Evolutionary conservation across 768 basidiomycete species (phyloP).

Genomic region (Suillus variegatus): DNA sequence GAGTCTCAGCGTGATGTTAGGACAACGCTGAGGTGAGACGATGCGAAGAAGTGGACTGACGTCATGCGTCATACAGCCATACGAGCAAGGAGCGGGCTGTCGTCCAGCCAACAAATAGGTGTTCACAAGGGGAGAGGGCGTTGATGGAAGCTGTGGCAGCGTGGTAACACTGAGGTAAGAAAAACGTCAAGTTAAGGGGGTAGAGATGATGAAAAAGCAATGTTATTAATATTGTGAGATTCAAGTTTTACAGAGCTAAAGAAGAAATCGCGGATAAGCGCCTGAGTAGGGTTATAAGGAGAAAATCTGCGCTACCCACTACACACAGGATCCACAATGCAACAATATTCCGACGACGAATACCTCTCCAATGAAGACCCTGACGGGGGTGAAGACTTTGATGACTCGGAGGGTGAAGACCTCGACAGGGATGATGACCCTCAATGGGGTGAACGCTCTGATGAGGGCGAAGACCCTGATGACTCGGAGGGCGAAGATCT

Average conservation of each 20-base stretch:
- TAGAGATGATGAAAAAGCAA: background rate
- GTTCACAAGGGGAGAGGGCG: background rate
- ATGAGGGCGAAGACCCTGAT: too few species aligned
- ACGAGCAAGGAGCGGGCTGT: too few species aligned
- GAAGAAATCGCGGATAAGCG: background rate
- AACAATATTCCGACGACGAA: background rate
- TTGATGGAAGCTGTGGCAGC: background rate
- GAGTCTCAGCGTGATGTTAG: background rate
- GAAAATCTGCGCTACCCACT: background rate
- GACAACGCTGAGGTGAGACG: background rate
- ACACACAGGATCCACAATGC: background rate
- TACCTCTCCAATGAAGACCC: background rate
- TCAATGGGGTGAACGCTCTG: too few species aligned
- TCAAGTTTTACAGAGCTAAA: background rate
- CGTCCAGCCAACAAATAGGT: background rate
- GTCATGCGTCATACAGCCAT: too few species aligned
- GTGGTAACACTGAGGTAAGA: background rate
- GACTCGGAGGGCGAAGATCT: too few species aligned
- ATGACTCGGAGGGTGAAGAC: too few species aligned
- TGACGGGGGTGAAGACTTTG: background rate
- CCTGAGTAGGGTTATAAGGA: background rate
- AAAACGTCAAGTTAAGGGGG: background rate
- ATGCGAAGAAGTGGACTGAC: too few species aligned
- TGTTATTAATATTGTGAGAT: background rate
- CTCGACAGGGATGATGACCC: too few species aligned